Conservation (phyloP, 1,284 basidiomycete species). For the Porodaedalea pini region DNA sequence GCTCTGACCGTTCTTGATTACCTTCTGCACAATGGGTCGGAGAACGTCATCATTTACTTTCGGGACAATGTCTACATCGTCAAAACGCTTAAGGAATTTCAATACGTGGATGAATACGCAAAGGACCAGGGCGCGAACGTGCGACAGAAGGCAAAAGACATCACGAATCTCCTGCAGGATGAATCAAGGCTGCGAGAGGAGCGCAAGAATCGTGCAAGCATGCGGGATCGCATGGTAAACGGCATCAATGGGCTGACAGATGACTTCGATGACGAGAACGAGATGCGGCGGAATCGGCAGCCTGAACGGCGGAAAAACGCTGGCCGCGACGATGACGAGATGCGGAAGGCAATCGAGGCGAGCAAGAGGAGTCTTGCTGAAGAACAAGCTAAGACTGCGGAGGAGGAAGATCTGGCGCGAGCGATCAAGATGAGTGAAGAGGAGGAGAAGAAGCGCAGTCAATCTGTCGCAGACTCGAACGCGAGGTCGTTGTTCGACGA, state of each 20-base stretch:
- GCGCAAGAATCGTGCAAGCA: conserved; percentile 79
- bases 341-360: conserved; percentile 80
- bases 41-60: conserved; percentile 99
- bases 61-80: conserved; percentile 96
- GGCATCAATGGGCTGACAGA: conserved; percentile 46
- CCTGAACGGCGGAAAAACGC: conserved; percentile 29
- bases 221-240: conserved; percentile 92
- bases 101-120: conserved; percentile 91
- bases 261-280: conserved; percentile 54
- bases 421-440: conserved; percentile 85
- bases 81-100: conserved; percentile 99
- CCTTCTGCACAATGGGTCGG: conserved; percentile 92
- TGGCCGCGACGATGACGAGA: conserved; percentile 73
- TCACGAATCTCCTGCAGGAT: conserved; percentile 93
- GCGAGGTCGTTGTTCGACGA: conserved; percentile 84
- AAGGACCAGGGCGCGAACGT: conserved; percentile 99
- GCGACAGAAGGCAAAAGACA: conserved; percentile 98
- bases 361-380: conserved; percentile 77
- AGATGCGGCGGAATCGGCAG: conserved; percentile 40
- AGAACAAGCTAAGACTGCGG: conserved; percentile 64
- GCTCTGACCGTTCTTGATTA: conserved; percentile 96
- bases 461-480: conserved; percentile 73
- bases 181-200: conserved; percentile 84
- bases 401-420: conserved; percentile 77
- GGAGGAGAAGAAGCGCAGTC: conserved; percentile 73